These are phyloP conservation scores for Neobulgaria alba DNA, from an alignment of 2,329 filamentous ascomycete species.

Conservation along the genomic window DNA sequence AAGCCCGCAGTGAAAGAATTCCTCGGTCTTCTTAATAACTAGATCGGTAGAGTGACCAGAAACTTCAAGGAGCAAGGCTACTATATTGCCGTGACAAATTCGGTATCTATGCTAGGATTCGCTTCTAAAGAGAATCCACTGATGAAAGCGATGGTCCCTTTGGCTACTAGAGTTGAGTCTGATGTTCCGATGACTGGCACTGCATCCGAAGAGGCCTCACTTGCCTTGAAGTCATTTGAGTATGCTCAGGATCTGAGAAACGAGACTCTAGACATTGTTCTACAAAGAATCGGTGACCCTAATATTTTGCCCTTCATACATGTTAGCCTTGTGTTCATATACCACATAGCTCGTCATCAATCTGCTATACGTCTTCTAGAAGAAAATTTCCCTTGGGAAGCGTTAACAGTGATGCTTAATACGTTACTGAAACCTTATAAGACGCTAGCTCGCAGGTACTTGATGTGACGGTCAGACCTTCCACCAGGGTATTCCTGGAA, in stretches of 20 bases:
- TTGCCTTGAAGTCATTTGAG: neutral
- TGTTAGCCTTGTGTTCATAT: conserved; percentile 22
- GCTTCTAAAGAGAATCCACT: conserved; percentile 23
- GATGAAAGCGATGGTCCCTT: conserved; percentile 17
- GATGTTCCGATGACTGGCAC: conserved; percentile 5
- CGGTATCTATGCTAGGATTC: conserved; percentile 25
- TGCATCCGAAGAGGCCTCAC: neutral
- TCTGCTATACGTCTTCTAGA: conserved; percentile 15
- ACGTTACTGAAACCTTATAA: conserved; percentile 12
- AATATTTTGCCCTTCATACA: conserved; percentile 26
- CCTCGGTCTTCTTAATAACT: conserved; percentile 42
- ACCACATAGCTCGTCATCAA: conserved; percentile 14
- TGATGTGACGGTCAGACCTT: no score
- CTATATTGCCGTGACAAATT: conserved; percentile 45
- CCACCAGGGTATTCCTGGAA: no score
- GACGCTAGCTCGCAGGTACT: conserved; percentile 3
- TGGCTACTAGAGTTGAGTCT: neutral
- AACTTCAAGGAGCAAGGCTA: conserved; percentile 40
- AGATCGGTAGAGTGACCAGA: conserved; percentile 46
- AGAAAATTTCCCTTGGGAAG: conserved; percentile 22
- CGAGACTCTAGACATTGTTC: conserved; percentile 15
- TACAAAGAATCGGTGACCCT: conserved; percentile 21
- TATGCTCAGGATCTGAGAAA: conserved; percentile 13
- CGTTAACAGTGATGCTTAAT: conserved; percentile 19
- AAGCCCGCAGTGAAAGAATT: conserved; percentile 40